Evolutionary conservation across 176 grass and related monocot species (phyloP), one percentile per base, ranked within the genome.

Genomic region (Bothriochloa decipiens): DNA sequence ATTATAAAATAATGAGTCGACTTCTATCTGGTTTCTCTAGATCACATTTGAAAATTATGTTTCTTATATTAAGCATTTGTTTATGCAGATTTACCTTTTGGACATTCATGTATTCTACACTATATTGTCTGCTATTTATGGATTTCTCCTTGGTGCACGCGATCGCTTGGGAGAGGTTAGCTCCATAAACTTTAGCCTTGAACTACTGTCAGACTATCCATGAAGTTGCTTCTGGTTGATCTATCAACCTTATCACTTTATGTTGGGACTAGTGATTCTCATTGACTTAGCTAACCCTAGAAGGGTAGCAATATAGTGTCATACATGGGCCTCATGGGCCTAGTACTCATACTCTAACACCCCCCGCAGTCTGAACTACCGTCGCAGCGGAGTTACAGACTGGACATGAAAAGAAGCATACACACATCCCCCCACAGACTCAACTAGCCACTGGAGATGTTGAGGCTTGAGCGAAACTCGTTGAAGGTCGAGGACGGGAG

Each of bases 101-200:
- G 95, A 94, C 72, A 94, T 97, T 68, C 78, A 97, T 81, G 89
- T 97, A 65, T 97, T 97, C 75, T 97, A 94, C 72, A 97, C 95
- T 35, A 46, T 97, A 67, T 27, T 97, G 35, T 97, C 95, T 86
- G 90, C 95, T 82, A 86, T 92, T 79, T 94, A 89, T 79, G 95
- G 95, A 75, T 97, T 97, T 81, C 85, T 97, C 15, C 86, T 97
- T 82, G 95, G 95, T 77, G 95, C 92, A 35, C 89, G 92, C 0
- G 90, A 94, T 79, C 95, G 95, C 27, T 63, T 97, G 78, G 95
- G 95, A 79, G 95, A 97, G 95, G 95, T 97, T 83, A 74, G 77
- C 76, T 85, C 35, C 37, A 77, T 66, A 41, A 78, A 75, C 52
- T 84, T 60, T 72, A 28, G 16, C 8, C 55, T 70, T 71, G 28